Base-by-base conservation (phyloP, 345 rosid genomes). In the Salix dunnii region DNA sequence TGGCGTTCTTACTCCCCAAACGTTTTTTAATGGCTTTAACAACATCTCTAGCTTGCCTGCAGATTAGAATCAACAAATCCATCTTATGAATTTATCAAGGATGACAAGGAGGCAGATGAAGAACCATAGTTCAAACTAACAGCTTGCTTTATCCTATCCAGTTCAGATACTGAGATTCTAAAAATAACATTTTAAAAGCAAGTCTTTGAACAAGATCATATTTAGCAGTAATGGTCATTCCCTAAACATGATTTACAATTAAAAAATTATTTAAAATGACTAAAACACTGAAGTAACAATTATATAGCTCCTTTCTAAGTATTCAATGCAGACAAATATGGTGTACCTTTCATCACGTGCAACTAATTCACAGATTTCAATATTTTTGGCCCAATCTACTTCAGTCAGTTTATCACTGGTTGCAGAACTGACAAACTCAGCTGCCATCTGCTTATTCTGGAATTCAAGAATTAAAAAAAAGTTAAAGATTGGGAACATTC, bases 11-110 rank as follows among this genome's bases (percentile, higher is more conserved):
- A 78, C 93, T 87, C 76, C 94, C 97, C 85, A 93, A 43, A 1
- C 96, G 92, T 75, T 93, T 95, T 87, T 95, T 95, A 31, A 95
- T 93, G 67, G 94, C 96, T 86, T 93, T 95, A 67, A 90, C 80
- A 67, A 88, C 93, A 87, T 91, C 96, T 83, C 85, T 93, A 38
- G 94, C 89, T 85, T 87, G 92, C 88, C 98, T 95, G 87, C 71
- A 73, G 23, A 72, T 74, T 67, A 69, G 67, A 72, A 76, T 76
- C 23, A 72, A 62, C 16, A 11, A 23, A 75, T 48, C 43, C 25
- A 14, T 53, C 8, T 18, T 55, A 46, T 36, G 55, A 78, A 77
- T 62, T 51, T 43, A 25, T 17, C 20, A 72, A 61, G 4, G 31
- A 30, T 18, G 40, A 73, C 51, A 69, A 40, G 17, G 23, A 69